Conservation (phyloP, 192 early-diverging fungal genomes). For the Entomortierella lignicola region DNA sequence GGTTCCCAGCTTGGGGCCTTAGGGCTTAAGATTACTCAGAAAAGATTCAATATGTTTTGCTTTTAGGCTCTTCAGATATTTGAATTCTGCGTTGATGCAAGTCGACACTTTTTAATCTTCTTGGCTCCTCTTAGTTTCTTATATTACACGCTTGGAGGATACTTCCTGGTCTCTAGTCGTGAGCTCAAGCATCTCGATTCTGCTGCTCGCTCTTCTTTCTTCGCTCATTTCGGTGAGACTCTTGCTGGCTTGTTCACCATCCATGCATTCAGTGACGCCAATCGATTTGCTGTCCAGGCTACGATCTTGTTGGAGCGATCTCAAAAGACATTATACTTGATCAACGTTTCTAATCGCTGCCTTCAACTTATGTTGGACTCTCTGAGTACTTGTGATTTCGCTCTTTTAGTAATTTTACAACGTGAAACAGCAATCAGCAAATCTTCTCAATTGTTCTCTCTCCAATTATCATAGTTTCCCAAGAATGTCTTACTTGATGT, state of each 20-base stretch:
- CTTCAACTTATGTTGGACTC: slow-evolving; percentile 15
- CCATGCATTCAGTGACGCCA: slow-evolving; percentile 74
- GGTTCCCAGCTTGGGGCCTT: too few relatives aligned
- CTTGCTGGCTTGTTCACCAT: slow-evolving; percentile 67
- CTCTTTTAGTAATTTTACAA: slow-evolving; percentile 12
- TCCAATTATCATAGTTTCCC: too few relatives aligned
- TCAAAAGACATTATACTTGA: slow-evolving; percentile 18
- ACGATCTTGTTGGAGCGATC: slow-evolving; percentile 16
- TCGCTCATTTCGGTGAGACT: slow-evolving; percentile 65
- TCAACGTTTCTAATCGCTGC: slow-evolving; percentile 17
- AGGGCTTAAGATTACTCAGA: slow-evolving; percentile 12
- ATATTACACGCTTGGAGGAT: slow-evolving; percentile 67
- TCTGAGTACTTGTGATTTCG: slow-evolving; percentile 10
- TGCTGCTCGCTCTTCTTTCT: slow-evolving; percentile 45
- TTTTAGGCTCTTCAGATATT: slow-evolving; percentile 52
- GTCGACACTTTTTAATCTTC: slow-evolving; percentile 65
- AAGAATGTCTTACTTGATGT: too few relatives aligned
- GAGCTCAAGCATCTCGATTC: slow-evolving; percentile 94
- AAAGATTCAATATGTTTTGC: slow-evolving; percentile 53
- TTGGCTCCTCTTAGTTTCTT: slow-evolving; percentile 35
- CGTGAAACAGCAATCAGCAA: slow-evolving; percentile 6
- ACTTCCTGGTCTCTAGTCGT: slow-evolving; percentile 72
- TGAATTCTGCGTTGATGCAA: slow-evolving; percentile 63
- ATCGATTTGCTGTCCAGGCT: slow-evolving; percentile 66
- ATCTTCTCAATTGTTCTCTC: slow-evolving; percentile 15